These are phyloP conservation scores for Tolypocladium pustulatum DNA, from an alignment of 2,329 filamentous ascomycete genomes.

Conservation along the genomic window DNA sequence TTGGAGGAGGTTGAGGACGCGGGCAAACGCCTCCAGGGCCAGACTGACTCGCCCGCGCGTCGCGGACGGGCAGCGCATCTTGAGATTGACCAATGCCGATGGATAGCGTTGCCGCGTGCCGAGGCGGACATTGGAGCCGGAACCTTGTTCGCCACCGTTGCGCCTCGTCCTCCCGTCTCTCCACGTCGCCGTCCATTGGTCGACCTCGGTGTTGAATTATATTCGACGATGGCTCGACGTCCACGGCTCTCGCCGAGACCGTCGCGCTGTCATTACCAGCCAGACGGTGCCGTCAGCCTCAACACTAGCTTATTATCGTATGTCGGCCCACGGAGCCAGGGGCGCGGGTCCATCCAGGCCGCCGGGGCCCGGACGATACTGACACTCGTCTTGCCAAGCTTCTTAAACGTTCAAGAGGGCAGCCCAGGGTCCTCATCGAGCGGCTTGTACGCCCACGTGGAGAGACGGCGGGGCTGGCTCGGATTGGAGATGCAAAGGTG, in stretches of 20 bases:
- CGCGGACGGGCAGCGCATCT: neutral
- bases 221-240: neutral
- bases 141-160: neutral
- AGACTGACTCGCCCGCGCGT: neutral
- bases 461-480: neutral
- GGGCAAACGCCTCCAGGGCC: neutral
- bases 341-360: neutral
- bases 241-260: neutral
- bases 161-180: neutral
- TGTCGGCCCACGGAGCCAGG: too few relatives aligned
- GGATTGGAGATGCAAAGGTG: neutral
- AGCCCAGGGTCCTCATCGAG: too few relatives aligned
- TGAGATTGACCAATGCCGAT: neutral
- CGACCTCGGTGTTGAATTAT: neutral
- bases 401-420: too few relatives aligned
- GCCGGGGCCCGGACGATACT: neutral
- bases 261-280: neutral
- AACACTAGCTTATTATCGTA: neutral
- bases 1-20: neutral
- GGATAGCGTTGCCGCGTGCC: neutral
- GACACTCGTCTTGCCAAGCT: too few relatives aligned
- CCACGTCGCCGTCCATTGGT: neutral
- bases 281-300: neutral
- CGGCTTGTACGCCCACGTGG: neutral
- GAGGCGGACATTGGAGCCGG: neutral